Percentiles rank a stretch among this genome's conserved stretches.
phyloP scores from a whole-genome alignment of 2,329 filamentous ascomycete species.

The Fusarium luffae region DNA sequence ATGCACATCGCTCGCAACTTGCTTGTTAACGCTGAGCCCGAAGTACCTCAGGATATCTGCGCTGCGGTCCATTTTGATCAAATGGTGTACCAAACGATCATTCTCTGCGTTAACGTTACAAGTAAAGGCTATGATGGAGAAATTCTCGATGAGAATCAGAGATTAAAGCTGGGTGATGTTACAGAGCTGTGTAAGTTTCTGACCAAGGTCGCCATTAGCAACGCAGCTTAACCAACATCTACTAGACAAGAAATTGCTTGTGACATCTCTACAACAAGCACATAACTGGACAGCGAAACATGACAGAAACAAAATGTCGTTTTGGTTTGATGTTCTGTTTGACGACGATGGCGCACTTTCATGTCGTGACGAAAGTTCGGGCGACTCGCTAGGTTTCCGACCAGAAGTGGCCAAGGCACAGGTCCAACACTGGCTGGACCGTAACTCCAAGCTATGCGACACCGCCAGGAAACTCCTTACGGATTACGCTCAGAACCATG shows the following conservation, averaged over 20 bases:
- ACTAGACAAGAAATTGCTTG: constrained; percentile 73
- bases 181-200: constrained; percentile 70
- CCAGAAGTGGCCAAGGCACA: constrained; percentile 69
- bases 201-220: not conserved
- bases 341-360: constrained; percentile 64
- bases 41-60: constrained; percentile 73
- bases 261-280: constrained; percentile 73
- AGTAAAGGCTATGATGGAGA: constrained; percentile 75
- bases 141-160: constrained; percentile 67
- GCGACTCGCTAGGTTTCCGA: constrained; percentile 64
- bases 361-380: constrained; percentile 63
- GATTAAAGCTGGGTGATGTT: constrained; percentile 69
- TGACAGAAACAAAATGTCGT: constrained; percentile 76
- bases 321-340: constrained; percentile 74
- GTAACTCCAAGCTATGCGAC: constrained; percentile 69
- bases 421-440: constrained; percentile 70
- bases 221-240: constrained; percentile 4
- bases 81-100: constrained; percentile 73
- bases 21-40: constrained; percentile 71
- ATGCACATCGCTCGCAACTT: constrained; percentile 75
- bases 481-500: constrained; percentile 64
- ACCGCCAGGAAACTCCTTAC: constrained; percentile 65
- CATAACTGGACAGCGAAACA: constrained; percentile 78
- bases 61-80: constrained; percentile 73
- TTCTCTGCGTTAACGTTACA: constrained; percentile 73